Evolutionary conservation across 129 eudicot genomes (phyloP).

Genomic region (Sambucus nigra): DNA sequence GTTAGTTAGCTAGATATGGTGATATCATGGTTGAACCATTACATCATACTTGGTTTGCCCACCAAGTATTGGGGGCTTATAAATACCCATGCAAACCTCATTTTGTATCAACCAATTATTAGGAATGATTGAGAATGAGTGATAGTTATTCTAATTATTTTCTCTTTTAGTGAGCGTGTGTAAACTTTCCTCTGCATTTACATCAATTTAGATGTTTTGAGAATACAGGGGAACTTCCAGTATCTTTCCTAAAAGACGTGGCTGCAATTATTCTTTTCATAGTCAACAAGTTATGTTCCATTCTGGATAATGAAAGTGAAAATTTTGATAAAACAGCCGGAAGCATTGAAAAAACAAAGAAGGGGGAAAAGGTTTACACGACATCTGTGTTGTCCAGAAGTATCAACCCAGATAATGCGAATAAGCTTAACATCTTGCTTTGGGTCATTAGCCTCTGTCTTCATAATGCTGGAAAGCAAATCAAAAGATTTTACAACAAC

Average conservation of each 20-base stretch:
- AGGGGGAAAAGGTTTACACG: constrained; percentile 52
- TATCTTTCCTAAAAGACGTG: constrained; percentile 1
- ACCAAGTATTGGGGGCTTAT: too few relatives aligned
- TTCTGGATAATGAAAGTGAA: background rate
- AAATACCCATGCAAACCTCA: too few relatives aligned
- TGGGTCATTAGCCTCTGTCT: constrained; percentile 18
- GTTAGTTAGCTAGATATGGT: too few relatives aligned
- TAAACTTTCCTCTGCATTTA: too few relatives aligned
- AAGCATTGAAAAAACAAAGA: background rate
- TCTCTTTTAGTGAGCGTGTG: too few relatives aligned
- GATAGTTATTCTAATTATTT: too few relatives aligned
- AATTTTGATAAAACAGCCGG: background rate
- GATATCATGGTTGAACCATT: too few relatives aligned
- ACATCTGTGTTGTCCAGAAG: constrained; percentile 93
- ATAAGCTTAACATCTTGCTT: constrained; percentile 42
- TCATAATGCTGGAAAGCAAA: constrained; percentile 20
- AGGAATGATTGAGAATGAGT: too few relatives aligned
- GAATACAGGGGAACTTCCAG: background rate
- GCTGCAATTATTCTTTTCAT: background rate
- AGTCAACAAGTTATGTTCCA: background rate
- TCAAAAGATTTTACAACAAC: constrained; percentile 14
- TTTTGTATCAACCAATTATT: too few relatives aligned
- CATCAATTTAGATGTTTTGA: constrained; percentile 2
- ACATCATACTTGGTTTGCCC: too few relatives aligned
- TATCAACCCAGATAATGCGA: constrained; percentile 83